phyloP scores from a whole-genome alignment of 306 rosid genomes.

The Glycine soja region DNA sequence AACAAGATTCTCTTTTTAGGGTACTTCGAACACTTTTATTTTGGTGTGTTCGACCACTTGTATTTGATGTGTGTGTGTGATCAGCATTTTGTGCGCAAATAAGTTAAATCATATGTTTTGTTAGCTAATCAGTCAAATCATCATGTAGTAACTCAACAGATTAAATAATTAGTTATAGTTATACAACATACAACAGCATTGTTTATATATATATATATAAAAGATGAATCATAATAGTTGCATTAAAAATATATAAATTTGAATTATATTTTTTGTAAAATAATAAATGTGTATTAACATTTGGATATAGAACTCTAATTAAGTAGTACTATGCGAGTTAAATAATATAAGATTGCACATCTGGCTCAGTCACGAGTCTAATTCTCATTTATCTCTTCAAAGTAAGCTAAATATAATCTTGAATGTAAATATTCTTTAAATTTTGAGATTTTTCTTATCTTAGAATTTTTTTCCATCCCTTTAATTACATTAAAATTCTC shows the following conservation, averaged over 20 bases:
- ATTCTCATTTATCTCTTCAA: neutral
- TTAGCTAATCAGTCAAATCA: neutral
- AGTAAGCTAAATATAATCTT: neutral
- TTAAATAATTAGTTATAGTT: neutral
- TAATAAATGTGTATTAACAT: neutral
- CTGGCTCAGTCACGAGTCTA: neutral
- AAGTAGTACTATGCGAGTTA: neutral
- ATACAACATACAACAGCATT: neutral
- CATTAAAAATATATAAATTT: neutral
- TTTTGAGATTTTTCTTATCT: neutral
- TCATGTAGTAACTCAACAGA: neutral
- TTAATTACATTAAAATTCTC: neutral
- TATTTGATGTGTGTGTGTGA: neutral
- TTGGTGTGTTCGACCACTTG: neutral
- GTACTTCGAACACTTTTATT: neutral
- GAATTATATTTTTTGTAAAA: neutral
- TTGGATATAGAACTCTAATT: neutral
- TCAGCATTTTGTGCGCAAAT: neutral
- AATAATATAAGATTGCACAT: neutral
- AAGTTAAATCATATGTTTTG: neutral
- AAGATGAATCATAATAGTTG: neutral
- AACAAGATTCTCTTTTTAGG: conserved; percentile 25
- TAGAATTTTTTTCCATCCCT: neutral
- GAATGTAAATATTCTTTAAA: neutral
- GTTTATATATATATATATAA: neutral